These are phyloP conservation scores for Diplodia scrobiculata DNA, from an alignment of 2,329 filamentous ascomycete species.

Conservation along the genomic window DNA sequence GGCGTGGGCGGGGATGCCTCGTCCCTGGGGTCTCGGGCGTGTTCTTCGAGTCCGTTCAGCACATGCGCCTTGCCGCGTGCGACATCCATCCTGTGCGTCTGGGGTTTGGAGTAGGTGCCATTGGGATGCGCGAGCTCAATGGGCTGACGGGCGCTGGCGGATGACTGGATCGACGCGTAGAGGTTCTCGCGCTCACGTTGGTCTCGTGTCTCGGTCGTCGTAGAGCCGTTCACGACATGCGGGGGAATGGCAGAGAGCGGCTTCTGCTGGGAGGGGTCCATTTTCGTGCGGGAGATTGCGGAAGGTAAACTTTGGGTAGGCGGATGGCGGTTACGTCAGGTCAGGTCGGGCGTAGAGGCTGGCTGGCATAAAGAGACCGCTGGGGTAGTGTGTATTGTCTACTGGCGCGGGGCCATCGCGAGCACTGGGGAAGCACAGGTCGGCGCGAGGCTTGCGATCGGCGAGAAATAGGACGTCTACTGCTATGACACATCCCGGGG, in stretches of 20 bases:
- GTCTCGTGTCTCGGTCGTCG: conserved; percentile 53
- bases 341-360: conserved; percentile 8
- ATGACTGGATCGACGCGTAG: conserved; percentile 61
- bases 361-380: not conserved
- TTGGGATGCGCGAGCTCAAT: conserved; percentile 49
- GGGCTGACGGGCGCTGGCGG: conserved; percentile 54
- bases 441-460: not conserved
- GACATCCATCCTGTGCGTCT: conserved; percentile 14
- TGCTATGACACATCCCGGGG: conserved; percentile 29
- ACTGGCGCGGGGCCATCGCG: conserved; percentile 14
- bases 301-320: conserved; percentile 21
- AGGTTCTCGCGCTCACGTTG: conserved; percentile 59
- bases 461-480: not conserved
- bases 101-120: conserved; percentile 37
- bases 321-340: conserved; percentile 19
- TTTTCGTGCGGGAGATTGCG: conserved; percentile 34
- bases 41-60: conserved; percentile 48
- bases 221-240: conserved; percentile 60
- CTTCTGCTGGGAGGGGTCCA: conserved; percentile 53
- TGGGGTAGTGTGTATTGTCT: not conserved
- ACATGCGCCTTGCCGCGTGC: conserved; percentile 15
- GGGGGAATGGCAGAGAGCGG: conserved; percentile 58
- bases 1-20: conserved; percentile 54
- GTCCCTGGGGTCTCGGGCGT: conserved; percentile 57
- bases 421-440: conserved; percentile 12